Evolutionary conservation across 306 rosid genomes (phyloP).

Genomic region (Prunus mume): DNA sequence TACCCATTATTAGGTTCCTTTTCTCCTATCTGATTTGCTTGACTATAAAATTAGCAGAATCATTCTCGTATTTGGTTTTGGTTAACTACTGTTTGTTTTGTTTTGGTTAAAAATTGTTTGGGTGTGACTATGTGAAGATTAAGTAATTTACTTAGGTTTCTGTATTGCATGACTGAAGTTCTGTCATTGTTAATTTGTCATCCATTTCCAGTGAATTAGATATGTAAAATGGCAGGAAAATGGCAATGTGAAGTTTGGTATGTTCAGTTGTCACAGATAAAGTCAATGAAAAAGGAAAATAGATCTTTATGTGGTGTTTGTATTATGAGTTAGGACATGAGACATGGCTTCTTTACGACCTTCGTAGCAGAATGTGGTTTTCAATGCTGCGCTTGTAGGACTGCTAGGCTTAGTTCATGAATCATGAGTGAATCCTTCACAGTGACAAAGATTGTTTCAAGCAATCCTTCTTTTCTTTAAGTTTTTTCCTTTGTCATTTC

Average conservation of each 20-base stretch:
- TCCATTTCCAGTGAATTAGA: background rate
- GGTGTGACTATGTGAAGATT: background rate
- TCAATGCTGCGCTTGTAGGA: background rate
- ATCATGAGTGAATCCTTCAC: too few species aligned
- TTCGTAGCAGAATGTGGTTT: background rate
- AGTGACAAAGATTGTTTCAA: background rate
- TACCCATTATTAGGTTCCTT: background rate
- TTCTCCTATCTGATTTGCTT: background rate
- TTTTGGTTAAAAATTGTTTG: background rate
- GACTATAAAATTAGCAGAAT: background rate
- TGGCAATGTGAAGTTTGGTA: background rate
- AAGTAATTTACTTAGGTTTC: background rate
- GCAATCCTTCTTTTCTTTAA: background rate
- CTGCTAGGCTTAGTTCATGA: background rate
- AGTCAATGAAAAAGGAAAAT: background rate
- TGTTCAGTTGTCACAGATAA: background rate
- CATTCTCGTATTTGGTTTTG: background rate
- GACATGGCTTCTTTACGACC: background rate
- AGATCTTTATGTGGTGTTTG: background rate
- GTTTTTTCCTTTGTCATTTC: background rate
- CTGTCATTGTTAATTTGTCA: background rate
- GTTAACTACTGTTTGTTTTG: background rate
- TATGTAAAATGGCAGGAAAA: background rate
- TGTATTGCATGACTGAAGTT: background rate
- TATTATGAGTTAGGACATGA: background rate